A percentile compares a stretch with the other conserved stretches of the same genome.
phyloP scores from a whole-genome alignment of 805 yeast species.

The Teunomyces funiuensis region DNA sequence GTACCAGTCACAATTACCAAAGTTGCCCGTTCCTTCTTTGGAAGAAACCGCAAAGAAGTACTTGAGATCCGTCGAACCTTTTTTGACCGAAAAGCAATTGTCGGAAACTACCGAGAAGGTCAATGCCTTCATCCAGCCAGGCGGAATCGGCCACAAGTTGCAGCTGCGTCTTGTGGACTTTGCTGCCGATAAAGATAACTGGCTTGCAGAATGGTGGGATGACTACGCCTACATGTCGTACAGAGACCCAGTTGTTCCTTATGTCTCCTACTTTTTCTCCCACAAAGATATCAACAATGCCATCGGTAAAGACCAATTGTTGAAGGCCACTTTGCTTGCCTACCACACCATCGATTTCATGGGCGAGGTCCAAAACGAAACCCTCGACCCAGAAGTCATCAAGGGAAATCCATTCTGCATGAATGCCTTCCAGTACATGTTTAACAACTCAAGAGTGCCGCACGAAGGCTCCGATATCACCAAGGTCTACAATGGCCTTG shows the following conservation, averaged over 20 bases:
- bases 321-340: constrained; percentile 75
- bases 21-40: constrained; percentile 83
- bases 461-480: constrained; percentile 61
- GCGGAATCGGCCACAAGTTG: constrained; percentile 64
- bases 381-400: constrained; percentile 77
- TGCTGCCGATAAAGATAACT: constrained; percentile 68
- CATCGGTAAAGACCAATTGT: constrained; percentile 61
- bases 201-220: constrained; percentile 94
- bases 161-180: constrained; percentile 64
- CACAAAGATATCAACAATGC: constrained; percentile 67
- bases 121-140: constrained; percentile 59
- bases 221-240: constrained; percentile 87
- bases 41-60: constrained; percentile 68
- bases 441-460: constrained; percentile 87
- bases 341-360: constrained; percentile 68
- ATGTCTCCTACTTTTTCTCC: constrained; percentile 84
- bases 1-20: constrained; percentile 72
- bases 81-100: constrained; percentile 50
- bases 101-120: constrained; percentile 54
- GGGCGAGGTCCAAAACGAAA: constrained; percentile 63
- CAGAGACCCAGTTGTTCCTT: constrained; percentile 93
- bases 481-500: constrained; percentile 46
- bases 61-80: constrained; percentile 72
- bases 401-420: constrained; percentile 86
- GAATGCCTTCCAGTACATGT: constrained; percentile 90